Evolutionary conservation across 148 eudicot species (phyloP).

Genomic region (Dysphania ambrosioides): DNA sequence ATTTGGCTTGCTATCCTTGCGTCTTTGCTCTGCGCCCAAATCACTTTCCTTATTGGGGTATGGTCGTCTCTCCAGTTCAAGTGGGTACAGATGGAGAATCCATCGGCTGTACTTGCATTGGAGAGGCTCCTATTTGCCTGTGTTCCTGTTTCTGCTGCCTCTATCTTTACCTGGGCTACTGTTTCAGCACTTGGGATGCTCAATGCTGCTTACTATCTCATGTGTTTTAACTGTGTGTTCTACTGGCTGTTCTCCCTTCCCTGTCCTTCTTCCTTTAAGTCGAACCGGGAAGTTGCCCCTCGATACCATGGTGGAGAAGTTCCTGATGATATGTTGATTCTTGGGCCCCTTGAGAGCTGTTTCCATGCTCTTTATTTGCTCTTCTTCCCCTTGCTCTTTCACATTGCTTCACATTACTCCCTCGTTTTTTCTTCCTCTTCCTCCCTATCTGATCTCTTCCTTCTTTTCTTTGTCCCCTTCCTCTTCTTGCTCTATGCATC

Average conservation of each 20-base stretch:
- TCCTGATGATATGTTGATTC: conserved; percentile 60
- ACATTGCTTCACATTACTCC: conserved; percentile 61
- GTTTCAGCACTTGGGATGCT: conserved; percentile 80
- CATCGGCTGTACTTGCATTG: conserved; percentile 62
- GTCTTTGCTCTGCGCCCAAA: conserved; percentile 40
- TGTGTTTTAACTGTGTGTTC: conserved; percentile 63
- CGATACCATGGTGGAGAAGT: conserved; percentile 65
- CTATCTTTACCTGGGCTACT: conserved; percentile 75
- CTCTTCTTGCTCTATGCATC: conserved; percentile 79
- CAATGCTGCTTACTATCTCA: conserved; percentile 68
- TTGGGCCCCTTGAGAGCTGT: conserved; percentile 78
- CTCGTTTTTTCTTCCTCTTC: conserved; percentile 59
- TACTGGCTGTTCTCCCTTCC: conserved; percentile 88
- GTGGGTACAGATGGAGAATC: conserved; percentile 88
- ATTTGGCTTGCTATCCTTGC: conserved; percentile 49
- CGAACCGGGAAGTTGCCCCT: conserved; percentile 35
- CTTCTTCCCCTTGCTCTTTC: conserved; percentile 67
- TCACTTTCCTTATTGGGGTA: conserved; percentile 72
- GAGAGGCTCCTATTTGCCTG: conserved; percentile 81
- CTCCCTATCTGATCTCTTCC: conserved; percentile 54
- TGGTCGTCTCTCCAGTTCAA: conserved; percentile 96
- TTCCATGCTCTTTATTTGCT: conserved; percentile 61
- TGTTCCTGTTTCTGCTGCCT: conserved; percentile 51
- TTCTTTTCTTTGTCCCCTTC: conserved; percentile 83
- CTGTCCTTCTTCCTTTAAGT: conserved; percentile 65